Conservation (phyloP, 106 monocot species). For the Chionographis japonica region DNA sequence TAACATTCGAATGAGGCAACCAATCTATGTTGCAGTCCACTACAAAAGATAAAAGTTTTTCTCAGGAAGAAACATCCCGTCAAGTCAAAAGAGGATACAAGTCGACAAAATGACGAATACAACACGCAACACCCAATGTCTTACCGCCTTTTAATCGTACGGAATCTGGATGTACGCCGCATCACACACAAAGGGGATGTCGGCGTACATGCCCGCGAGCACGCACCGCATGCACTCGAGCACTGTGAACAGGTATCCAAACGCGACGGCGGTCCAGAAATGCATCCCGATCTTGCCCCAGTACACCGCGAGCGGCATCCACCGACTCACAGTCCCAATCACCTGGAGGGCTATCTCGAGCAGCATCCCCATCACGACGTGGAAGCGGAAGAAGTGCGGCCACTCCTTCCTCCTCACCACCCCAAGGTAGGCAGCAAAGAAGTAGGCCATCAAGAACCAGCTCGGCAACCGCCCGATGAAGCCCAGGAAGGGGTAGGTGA, state of each 20-base stretch:
- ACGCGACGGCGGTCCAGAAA: conserved; percentile 64
- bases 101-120: too few relatives aligned
- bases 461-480: conserved; percentile 61
- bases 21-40: too few relatives aligned
- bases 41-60: too few relatives aligned
- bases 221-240: conserved; percentile 71
- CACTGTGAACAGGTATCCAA: conserved; percentile 67
- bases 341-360: conserved; percentile 69
- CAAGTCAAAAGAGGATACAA: too few relatives aligned
- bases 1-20: too few relatives aligned
- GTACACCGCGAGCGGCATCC: conserved; percentile 65
- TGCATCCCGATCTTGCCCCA: conserved; percentile 83
- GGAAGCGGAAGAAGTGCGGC: conserved; percentile 79
- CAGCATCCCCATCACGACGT: conserved; percentile 76
- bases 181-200: conserved; percentile 68
- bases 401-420: conserved; percentile 65
- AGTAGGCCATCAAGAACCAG: conserved; percentile 81
- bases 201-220: conserved; percentile 59
- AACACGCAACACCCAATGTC: too few relatives aligned
- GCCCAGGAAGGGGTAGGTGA: conserved; percentile 62
- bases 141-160: conserved; percentile 33
- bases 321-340: conserved; percentile 54
- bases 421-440: conserved; percentile 68
- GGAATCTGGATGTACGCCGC: conserved; percentile 79
- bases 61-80: too few relatives aligned